Evolutionary conservation across 208 protist genomes (phyloP).

Genomic region (Acanthamoeba polyphaga): DNA sequence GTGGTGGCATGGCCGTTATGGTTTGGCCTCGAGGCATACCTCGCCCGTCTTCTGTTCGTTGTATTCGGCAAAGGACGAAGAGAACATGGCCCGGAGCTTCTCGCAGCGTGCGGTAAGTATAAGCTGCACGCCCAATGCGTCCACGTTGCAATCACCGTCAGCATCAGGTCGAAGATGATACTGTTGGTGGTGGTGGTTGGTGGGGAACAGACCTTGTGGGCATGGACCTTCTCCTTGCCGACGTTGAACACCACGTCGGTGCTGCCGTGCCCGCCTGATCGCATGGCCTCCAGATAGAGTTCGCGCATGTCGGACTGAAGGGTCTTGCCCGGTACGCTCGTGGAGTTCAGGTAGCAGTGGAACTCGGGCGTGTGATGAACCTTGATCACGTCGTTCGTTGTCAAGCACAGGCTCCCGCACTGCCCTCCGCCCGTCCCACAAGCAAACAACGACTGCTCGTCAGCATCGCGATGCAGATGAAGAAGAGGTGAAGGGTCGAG

Average conservation of each 20-base stretch:
- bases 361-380: conserved; percentile 19
- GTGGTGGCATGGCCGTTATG: neutral
- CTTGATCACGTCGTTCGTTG: conserved; percentile 13
- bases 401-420: conserved; percentile 5
- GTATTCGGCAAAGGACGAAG: neutral
- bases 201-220: neutral
- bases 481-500: neutral
- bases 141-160: neutral
- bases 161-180: too few species aligned
- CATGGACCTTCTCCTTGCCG: neutral
- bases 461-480: too few species aligned
- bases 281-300: conserved; percentile 24
- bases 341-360: neutral
- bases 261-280: neutral
- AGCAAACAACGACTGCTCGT: neutral
- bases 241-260: conserved; percentile 11
- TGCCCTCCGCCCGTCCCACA: neutral
- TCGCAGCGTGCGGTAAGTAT: neutral
- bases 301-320: conserved; percentile 40
- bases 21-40: neutral
- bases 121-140: neutral
- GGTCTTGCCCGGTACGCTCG: neutral
- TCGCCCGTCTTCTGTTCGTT: conserved; percentile 44
- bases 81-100: conserved; percentile 33
- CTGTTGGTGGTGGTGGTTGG: too few species aligned